Evolutionary conservation across 2,329 filamentous ascomycete species (phyloP).

Genomic region (Penicillium expansum): DNA sequence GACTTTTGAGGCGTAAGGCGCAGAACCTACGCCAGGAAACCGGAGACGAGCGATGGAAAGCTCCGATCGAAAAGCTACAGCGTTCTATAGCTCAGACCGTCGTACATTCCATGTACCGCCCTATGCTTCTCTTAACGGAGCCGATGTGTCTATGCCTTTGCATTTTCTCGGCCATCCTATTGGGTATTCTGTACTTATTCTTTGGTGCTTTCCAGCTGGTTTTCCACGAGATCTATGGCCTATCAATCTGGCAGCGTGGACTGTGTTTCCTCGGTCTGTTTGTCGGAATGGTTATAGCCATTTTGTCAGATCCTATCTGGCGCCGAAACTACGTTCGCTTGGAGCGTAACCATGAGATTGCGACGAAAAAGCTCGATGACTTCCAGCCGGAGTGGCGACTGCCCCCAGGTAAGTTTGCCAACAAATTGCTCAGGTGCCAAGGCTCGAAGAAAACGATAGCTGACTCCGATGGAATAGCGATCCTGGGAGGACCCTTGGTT

Average conservation of each 20-base stretch:
- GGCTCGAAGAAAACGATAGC: not conserved
- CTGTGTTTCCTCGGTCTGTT: slow-evolving; percentile 66
- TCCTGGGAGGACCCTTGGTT: slow-evolving; percentile 72
- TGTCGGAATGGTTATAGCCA: slow-evolving; percentile 48
- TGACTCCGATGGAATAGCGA: slow-evolving; percentile 41
- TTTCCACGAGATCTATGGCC: slow-evolving; percentile 70
- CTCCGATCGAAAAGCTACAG: slow-evolving; percentile 70
- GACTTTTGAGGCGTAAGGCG: slow-evolving; percentile 69
- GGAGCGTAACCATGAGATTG: slow-evolving; percentile 38
- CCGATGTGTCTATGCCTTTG: slow-evolving; percentile 84
- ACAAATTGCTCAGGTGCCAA: not conserved
- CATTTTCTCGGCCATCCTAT: slow-evolving; percentile 76
- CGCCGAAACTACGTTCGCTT: slow-evolving; percentile 45
- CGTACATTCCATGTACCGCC: slow-evolving; percentile 57
- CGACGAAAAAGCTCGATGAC: slow-evolving; percentile 37
- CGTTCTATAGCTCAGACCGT: slow-evolving; percentile 65
- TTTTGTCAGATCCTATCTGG: slow-evolving; percentile 48
- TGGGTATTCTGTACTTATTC: slow-evolving; percentile 86
- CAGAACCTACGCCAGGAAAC: slow-evolving; percentile 67
- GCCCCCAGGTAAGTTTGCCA: slow-evolving; percentile 56
- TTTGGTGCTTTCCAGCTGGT: slow-evolving; percentile 84
- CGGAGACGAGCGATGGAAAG: slow-evolving; percentile 71
- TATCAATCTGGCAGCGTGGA: slow-evolving; percentile 77
- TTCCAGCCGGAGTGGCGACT: slow-evolving; percentile 86
- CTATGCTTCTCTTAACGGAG: slow-evolving; percentile 77